Evolutionary conservation across 2,329 filamentous ascomycete species (phyloP), one percentile per base, ranked within the genome.

Genomic region (Epichloe amarillans): DNA sequence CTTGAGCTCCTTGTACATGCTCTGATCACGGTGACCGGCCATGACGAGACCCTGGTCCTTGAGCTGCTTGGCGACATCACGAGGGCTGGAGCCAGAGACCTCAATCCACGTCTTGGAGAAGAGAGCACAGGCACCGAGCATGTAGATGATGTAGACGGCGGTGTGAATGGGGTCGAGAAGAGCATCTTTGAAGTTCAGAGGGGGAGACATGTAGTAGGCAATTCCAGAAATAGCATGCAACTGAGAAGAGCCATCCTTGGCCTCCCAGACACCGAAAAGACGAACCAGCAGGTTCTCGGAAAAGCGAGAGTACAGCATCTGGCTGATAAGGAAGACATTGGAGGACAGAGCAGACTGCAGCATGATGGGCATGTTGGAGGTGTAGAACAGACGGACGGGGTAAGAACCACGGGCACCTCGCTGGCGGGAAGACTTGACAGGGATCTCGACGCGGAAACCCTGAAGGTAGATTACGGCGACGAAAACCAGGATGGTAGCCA

Each of bases 71-170:
- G 93, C 93, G 59, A 98, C 94, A 66, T 98, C 93, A 65, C 93
- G 87, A 54, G 93, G 94, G 75, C 88, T 91, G 56, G 91, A 96
- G 64, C 93, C 94, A 39, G 93, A 97, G 58, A 98, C 93, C 74
- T 98, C 93, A 63, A 98, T 98, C 93, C 93, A 98, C 50, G 94
- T 98, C 87, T 98, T 98, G 72, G 90, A 96, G 81, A 98, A 98
- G 69, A 97, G 83, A 54, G 90, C 90, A 67, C 93, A 98, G 59
- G 94, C 94, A 62, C 88, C 86, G 53, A 98, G 84, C 90, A 98
- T 98, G 77, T 97, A 98, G 59, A 83, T 79, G 59, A 97, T 88
- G 75, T 98, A 98, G 65, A 95, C 80, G 53, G 84, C 83, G 19
- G 93, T 97, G 77, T 98, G 93, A 65, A 98, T 89, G 37, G 93